Conservation (phyloP, 306 rosid genomes). For the Malus fusca region DNA sequence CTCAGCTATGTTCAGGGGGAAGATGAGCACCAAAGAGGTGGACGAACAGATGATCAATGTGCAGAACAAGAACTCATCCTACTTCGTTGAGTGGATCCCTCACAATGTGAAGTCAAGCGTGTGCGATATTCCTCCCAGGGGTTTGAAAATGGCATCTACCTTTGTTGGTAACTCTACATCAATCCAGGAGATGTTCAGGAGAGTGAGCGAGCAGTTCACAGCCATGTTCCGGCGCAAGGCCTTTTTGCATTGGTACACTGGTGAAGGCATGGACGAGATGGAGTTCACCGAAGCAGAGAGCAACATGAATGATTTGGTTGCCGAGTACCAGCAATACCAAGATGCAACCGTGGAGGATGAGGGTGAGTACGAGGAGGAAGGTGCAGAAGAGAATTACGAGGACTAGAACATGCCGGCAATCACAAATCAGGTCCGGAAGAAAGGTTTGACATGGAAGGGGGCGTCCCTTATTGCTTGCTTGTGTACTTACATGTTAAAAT, state of each 20-base stretch:
- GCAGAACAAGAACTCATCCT: conserved; percentile 89
- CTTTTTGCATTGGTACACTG: conserved; percentile 92
- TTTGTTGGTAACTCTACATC: conserved; percentile 88
- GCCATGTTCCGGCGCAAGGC: conserved; percentile 94
- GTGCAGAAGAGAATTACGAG: conserved; percentile 25
- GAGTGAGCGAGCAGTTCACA: conserved; percentile 90
- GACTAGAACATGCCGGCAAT: conserved; percentile 12
- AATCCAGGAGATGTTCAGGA: conserved; percentile 93
- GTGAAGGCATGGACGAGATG: conserved; percentile 98
- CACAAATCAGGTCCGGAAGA: background rate
- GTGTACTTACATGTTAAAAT: background rate
- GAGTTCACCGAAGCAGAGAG: conserved; percentile 94
- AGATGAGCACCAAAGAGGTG: conserved; percentile 95
- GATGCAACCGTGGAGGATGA: conserved; percentile 86
- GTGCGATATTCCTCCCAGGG: conserved; percentile 79
- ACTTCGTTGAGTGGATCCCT: conserved; percentile 94
- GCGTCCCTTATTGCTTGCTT: background rate
- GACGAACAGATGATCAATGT: conserved; percentile 92
- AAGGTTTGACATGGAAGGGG: background rate
- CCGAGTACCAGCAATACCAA: conserved; percentile 92
- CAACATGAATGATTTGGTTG: conserved; percentile 91
- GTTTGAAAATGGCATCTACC: conserved; percentile 83
- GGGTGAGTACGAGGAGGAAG: conserved; percentile 56
- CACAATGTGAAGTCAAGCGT: conserved; percentile 93
- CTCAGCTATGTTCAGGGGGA: conserved; percentile 92